Conservation (phyloP, 2,329 filamentous ascomycete species). For the Didymella lethalis region DNA sequence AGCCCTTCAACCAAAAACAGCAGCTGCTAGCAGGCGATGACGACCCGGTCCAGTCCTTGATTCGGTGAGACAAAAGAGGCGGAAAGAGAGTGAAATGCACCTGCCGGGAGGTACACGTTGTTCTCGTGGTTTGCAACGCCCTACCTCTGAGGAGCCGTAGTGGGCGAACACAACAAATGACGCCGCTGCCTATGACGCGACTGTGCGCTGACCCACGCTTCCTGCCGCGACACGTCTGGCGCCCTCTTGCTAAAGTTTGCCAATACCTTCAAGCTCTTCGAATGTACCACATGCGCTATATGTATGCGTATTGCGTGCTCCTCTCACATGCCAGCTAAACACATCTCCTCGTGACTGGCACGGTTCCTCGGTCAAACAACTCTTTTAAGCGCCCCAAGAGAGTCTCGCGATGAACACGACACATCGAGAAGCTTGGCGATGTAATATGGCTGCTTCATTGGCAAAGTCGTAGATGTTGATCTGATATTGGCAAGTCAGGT, state of each 20-base stretch:
- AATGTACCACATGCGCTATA: neutral
- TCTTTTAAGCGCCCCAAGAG: neutral
- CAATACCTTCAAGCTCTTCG: slow-evolving; percentile 1
- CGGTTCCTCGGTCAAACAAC: neutral
- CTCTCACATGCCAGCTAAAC: neutral
- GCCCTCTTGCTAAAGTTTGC: slow-evolving; percentile 9
- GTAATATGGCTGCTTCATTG: neutral
- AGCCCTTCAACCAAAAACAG: neutral
- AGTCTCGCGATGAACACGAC: neutral
- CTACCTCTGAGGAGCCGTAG: neutral
- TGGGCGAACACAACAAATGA: neutral
- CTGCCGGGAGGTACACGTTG: neutral
- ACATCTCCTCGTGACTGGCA: neutral
- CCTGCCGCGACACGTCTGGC: neutral
- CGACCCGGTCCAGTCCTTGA: neutral
- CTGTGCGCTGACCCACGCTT: neutral
- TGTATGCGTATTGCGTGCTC: neutral
- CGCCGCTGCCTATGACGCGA: neutral
- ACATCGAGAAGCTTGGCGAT: neutral
- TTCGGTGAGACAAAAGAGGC: neutral
- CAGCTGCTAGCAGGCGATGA: neutral
- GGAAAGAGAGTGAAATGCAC: neutral
- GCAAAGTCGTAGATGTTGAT: neutral
- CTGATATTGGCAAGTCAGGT: neutral
- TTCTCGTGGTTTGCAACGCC: neutral